Evolutionary conservation across 2,329 filamentous ascomycete species (phyloP).

Genomic region (Apiospora malaysiana): DNA sequence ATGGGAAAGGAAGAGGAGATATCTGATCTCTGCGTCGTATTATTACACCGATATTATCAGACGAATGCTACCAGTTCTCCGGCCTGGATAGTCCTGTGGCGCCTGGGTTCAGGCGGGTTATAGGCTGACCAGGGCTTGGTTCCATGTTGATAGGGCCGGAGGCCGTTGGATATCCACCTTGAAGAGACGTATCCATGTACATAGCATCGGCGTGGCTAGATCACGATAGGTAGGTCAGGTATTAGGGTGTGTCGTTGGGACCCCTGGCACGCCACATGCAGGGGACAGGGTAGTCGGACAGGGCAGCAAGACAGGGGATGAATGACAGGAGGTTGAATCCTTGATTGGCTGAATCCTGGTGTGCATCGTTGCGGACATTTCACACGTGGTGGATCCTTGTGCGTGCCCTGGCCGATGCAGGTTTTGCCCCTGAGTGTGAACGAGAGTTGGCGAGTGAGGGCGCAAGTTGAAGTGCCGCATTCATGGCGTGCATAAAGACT

Average conservation of each 20-base stretch:
- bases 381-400: background rate
- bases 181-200: background rate
- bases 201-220: background rate
- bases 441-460: background rate
- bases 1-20: background rate
- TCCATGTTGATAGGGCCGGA: background rate
- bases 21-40: constrained; percentile 3
- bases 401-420: background rate
- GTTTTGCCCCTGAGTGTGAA: background rate
- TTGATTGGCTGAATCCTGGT: background rate
- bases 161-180: background rate
- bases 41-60: constrained; percentile 5
- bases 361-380: background rate
- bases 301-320: background rate
- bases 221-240: background rate
- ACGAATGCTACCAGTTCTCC: constrained; percentile 1
- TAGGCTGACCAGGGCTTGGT: background rate
- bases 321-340: background rate
- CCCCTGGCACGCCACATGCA: background rate
- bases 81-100: background rate
- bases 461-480: background rate
- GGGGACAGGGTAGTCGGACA: background rate
- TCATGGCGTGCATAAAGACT: background rate
- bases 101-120: background rate
- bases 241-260: background rate